These are phyloP conservation scores for Termitomyces titanicus DNA, from an alignment of 768 basidiomycete genomes.

Conservation along the genomic window DNA sequence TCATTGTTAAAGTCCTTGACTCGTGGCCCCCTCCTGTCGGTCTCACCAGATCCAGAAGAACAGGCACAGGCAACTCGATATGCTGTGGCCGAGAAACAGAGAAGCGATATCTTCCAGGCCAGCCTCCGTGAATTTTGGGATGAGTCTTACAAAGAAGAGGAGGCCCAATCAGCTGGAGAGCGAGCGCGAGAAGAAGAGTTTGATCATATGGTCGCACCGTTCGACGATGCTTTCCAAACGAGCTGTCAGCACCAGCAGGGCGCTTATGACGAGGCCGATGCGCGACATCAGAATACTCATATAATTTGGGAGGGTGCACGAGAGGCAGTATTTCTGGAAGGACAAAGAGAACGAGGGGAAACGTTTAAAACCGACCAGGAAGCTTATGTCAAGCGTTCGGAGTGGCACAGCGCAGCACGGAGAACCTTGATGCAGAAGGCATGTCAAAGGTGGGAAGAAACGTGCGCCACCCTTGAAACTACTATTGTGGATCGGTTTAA, in stretches of 20 bases:
- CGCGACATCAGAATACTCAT: not conserved
- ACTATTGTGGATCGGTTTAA: constrained; percentile 1
- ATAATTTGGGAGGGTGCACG: not conserved
- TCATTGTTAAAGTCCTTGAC: too few relatives aligned
- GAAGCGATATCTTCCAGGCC: not conserved
- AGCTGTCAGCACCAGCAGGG: not conserved
- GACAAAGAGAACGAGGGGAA: not conserved
- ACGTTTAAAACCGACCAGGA: not conserved
- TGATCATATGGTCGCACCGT: not conserved
- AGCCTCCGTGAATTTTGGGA: not conserved
- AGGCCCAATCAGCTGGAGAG: not conserved
- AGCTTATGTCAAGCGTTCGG: not conserved
- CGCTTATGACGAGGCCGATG: not conserved
- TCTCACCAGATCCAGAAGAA: not conserved
- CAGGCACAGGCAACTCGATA: not conserved
- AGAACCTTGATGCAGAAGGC: not conserved
- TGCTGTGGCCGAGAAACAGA: not conserved
- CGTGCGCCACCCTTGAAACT: not conserved
- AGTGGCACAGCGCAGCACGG: not conserved
- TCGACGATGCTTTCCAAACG: not conserved
- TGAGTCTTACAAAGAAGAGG: not conserved
- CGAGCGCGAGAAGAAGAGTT: not conserved
- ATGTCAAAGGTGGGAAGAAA: not conserved
- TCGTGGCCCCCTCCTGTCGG: too few relatives aligned
- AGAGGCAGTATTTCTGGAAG: constrained; percentile 1